Percentiles rank a stretch among this genome's conserved stretches.
These are phyloP conservation scores for Mycosarcoma maydis DNA, from an alignment of 1,284 basidiomycete genomes.

Conservation along the genomic window DNA sequence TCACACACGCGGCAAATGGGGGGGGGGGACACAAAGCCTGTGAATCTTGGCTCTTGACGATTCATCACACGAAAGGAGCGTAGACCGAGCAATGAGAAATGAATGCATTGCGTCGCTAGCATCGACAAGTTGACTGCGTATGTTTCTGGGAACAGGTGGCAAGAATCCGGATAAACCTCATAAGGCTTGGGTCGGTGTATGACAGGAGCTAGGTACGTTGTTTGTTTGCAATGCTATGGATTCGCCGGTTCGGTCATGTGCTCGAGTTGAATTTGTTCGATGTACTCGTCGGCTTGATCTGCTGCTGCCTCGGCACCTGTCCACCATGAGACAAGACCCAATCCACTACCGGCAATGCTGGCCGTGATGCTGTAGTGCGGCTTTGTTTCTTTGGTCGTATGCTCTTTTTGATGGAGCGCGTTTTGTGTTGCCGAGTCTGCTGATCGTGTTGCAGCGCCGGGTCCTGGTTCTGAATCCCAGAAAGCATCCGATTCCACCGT, in stretches of 20 bases:
- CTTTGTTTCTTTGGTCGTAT: constrained; percentile 28
- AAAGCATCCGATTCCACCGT: constrained; percentile 88
- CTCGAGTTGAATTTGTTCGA: constrained; percentile 3
- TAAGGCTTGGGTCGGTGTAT: no score
- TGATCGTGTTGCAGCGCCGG: constrained; percentile 64
- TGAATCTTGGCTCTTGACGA: no score
- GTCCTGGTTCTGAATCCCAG: constrained; percentile 88
- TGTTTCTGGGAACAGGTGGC: no score
- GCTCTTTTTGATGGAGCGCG: constrained; percentile 37
- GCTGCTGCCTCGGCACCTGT: constrained; percentile 66
- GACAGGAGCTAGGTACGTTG: no score
- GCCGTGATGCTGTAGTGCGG: constrained; percentile 49
- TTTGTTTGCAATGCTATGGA: neutral
- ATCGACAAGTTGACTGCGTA: no score
- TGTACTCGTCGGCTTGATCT: constrained; percentile 9
- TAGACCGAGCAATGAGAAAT: no score
- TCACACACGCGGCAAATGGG: no score
- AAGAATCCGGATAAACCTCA: no score
- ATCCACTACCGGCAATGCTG: constrained; percentile 87
- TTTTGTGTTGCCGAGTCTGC: constrained; percentile 5
- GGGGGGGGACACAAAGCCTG: no score
- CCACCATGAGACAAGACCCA: constrained; percentile 76
- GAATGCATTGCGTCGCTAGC: no score
- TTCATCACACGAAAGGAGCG: no score
- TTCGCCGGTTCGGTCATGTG: constrained; percentile 1